Conservation (phyloP, 2,329 filamentous ascomycete species). For the Colletotrichum theobromicola region DNA sequence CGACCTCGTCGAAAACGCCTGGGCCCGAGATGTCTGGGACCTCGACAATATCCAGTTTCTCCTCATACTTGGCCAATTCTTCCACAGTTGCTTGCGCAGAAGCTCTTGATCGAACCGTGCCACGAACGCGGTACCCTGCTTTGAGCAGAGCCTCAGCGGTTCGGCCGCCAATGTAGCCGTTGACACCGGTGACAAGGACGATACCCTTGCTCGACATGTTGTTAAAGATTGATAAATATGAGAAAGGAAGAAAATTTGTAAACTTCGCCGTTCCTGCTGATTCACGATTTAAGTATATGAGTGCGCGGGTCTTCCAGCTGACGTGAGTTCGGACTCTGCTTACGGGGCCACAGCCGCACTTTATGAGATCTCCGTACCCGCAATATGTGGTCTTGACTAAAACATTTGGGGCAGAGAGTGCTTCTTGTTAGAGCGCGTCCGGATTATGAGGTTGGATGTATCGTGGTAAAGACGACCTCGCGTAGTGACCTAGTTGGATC, state of each 20-base stretch:
- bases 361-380: not conserved
- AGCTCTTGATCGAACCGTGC: slow-evolving; percentile 31
- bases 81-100: slow-evolving; percentile 38
- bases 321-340: not conserved
- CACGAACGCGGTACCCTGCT: slow-evolving; percentile 36
- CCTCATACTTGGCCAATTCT: slow-evolving; percentile 30
- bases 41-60: slow-evolving; percentile 26
- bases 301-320: not conserved
- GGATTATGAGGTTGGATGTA: not conserved
- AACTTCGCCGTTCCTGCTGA: not conserved
- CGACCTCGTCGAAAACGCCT: slow-evolving; percentile 36
- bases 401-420: not conserved
- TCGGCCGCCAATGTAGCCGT: slow-evolving; percentile 36
- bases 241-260: not conserved
- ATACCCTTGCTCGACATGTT: not conserved
- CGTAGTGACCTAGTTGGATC: not conserved
- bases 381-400: rapidly evolving
- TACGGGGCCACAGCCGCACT: rapidly evolving
- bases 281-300: not conserved
- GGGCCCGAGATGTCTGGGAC: slow-evolving; percentile 37
- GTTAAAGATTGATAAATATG: not conserved
- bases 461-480: rapidly evolving
- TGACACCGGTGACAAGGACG: slow-evolving; percentile 36
- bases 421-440: not conserved
- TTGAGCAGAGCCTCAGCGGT: slow-evolving; percentile 31